phyloP scores from a whole-genome alignment of 345 rosid species.

The Clarkia xantiana region DNA sequence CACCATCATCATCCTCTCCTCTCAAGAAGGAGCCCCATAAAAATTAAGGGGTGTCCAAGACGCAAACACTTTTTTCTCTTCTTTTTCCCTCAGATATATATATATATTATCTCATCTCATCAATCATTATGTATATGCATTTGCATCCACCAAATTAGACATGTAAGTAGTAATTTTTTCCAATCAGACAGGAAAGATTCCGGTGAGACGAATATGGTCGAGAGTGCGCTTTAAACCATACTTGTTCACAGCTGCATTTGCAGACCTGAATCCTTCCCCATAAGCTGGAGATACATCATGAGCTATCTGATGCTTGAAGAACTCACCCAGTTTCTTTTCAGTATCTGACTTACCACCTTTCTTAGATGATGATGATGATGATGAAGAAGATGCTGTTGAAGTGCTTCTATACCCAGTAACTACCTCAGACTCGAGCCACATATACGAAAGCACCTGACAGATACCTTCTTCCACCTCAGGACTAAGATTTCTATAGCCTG shows the following conservation, averaged over 20 bases:
- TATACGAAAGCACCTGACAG: conserved; percentile 76
- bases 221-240: conserved; percentile 62
- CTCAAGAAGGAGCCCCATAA: too few species aligned
- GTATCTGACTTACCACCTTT: conserved; percentile 56
- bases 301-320: conserved; percentile 74
- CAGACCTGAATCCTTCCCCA: conserved; percentile 73
- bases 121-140: too few species aligned
- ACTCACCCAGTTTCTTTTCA: conserved; percentile 74
- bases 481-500: conserved; percentile 71
- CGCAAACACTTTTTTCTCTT: too few species aligned
- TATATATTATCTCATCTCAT: too few species aligned
- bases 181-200: conserved; percentile 63
- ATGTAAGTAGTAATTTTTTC: too few species aligned
- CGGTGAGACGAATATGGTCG: conserved; percentile 49
- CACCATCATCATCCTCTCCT: too few species aligned
- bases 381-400: conserved; percentile 42
- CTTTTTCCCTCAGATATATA: too few species aligned
- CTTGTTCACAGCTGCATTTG: conserved; percentile 64
- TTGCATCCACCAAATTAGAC: too few species aligned
- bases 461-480: conserved; percentile 96
- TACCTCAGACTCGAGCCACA: conserved; percentile 98
- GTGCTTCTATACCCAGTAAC: conserved; percentile 33
- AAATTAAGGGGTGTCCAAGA: too few species aligned
- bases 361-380: conserved; percentile 33
- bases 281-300: conserved; percentile 81